Evolutionary conservation across 2,329 filamentous ascomycete genomes (phyloP), one percentile per base, ranked within the genome.

Genomic region (Pseudocercospora fijiensis): DNA sequence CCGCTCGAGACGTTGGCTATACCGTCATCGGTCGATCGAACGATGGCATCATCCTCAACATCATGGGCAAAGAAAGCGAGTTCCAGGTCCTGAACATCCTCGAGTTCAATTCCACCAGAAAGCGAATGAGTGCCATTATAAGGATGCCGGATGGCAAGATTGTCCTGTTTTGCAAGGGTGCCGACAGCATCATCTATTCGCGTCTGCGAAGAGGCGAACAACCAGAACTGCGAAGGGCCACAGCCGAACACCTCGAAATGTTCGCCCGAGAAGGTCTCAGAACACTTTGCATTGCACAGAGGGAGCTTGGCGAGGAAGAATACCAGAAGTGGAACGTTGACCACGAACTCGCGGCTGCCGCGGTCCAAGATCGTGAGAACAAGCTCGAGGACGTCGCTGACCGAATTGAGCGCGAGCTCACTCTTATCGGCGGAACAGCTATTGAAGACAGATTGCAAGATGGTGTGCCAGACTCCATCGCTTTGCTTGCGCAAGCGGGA

Each of bases 361-460:
- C 95, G 4, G 84, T 99, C 55, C 86, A 90, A 41, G 86, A 96
- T 62, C 90, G 95, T 73, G 96, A 99, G 74, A 91, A 96, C 71
- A 97, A 96, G 77, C 81, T 99, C 28, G 95, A 99, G 76, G 87
- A 88, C 65, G 90, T 96, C 13, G 90, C 95, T 2, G 94, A 96
- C 75, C 83, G 87, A 64, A 97, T 99, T 67, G 95, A 99, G 78
- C 90, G 92, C 67, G 89, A 98, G 16, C 84, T 99, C 6, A 91
- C 85, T 62, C 85, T 99, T 6, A 80, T 99, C 22, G 95, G 95
- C 65, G 95, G 95, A 52, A 99, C 95, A 18, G 95, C 95, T 47
- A 99, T 99, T 70, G 95, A 99, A 78, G 95, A 99, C 82, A 88
- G 93, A 71, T 84, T 99, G 27, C 95, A 99, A 78, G 95, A 99